These are phyloP conservation scores for Penicillium sp. DNA, from an alignment of 2,329 filamentous ascomycete species.

Conservation along the genomic window DNA sequence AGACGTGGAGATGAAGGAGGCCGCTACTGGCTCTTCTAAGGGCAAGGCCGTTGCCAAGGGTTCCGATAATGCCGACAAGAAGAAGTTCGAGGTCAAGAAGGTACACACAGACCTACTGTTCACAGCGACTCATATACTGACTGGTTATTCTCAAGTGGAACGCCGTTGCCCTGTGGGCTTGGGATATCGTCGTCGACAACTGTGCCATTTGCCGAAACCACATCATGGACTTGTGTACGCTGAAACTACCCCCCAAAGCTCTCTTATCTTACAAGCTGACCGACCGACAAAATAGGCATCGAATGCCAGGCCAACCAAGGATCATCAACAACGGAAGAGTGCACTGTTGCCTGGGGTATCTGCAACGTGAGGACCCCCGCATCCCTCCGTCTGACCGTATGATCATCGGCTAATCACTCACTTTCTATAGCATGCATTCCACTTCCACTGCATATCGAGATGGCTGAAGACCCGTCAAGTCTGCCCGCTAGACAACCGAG, in stretches of 20 bases:
- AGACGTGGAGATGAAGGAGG: constrained; percentile 95
- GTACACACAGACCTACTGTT: constrained; percentile 49
- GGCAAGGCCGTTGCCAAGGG: constrained; percentile 57
- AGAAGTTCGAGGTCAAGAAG: constrained; percentile 99
- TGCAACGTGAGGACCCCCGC: constrained; percentile 74
- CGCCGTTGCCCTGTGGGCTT: constrained; percentile 95
- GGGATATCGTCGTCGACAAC: constrained; percentile 99
- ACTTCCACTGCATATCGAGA: constrained; percentile 98
- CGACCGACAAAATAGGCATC: constrained; percentile 62
- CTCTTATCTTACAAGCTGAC: constrained; percentile 8
- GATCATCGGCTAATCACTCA: neutral
- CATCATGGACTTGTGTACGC: constrained; percentile 96
- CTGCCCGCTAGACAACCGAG: constrained; percentile 93
- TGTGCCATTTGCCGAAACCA: constrained; percentile 99
- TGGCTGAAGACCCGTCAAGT: constrained; percentile 99
- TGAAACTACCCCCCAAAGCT: neutral
- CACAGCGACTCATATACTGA: constrained; percentile 11
- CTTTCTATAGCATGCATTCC: constrained; percentile 80
- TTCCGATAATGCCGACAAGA: constrained; percentile 67
- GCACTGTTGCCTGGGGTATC: constrained; percentile 97
- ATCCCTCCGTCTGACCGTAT: neutral
- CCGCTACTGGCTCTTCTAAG: constrained; percentile 52
- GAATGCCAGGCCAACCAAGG: constrained; percentile 99
- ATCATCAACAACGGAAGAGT: constrained; percentile 94
- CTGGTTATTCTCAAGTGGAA: constrained; percentile 71